Conservation (phyloP, 2,329 filamentous ascomycete species). For the Colletotrichum sp. region DNA sequence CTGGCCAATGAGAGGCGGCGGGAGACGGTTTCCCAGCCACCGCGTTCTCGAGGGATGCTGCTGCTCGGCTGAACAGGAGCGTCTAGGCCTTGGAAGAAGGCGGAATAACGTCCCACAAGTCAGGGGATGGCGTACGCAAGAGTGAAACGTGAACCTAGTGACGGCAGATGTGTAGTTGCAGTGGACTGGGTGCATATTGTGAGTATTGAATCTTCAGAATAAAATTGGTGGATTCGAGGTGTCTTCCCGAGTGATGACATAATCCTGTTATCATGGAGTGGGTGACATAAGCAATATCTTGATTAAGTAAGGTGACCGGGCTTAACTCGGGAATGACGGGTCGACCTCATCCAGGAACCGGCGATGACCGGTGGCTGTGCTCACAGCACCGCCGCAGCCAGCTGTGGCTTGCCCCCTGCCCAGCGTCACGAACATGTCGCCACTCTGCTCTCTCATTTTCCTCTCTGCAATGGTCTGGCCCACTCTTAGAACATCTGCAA, state of each 20-base stretch:
- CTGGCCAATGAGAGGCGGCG: background rate
- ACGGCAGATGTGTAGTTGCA: background rate
- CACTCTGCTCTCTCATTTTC: background rate
- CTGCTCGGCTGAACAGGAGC: background rate
- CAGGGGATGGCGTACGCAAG: background rate
- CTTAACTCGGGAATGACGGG: background rate
- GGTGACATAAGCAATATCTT: background rate
- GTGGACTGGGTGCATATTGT: background rate
- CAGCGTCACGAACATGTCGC: background rate
- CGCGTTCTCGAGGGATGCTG: background rate
- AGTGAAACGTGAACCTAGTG: background rate
- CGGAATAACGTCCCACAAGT: background rate
- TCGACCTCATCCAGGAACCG: background rate
- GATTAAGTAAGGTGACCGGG: background rate
- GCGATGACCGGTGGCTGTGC: background rate
- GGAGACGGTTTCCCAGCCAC: background rate
- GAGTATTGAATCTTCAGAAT: background rate
- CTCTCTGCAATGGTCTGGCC: background rate
- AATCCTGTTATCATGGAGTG: accelerated
- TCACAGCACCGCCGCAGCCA: accelerated
- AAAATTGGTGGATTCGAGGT: background rate
- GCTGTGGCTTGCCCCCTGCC: background rate
- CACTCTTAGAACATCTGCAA: background rate
- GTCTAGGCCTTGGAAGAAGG: background rate
- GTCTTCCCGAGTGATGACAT: background rate